Base-by-base conservation (phyloP, 1,284 basidiomycete genomes). In the Polyporus tsugae region DNA sequence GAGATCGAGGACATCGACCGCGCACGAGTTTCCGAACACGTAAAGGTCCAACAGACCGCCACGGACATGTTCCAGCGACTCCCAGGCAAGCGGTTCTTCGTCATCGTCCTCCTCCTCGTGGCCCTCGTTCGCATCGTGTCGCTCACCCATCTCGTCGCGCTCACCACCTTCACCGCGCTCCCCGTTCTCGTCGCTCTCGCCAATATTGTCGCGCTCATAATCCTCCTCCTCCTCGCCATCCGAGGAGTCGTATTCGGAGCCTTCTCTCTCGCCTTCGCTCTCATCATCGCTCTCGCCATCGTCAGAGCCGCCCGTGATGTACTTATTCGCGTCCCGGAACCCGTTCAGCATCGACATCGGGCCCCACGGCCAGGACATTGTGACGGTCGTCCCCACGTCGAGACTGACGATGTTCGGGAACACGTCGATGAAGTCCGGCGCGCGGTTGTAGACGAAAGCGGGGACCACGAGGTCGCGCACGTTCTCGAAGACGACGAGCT, bases 11-110 rank as follows among this genome's bases (percentile, higher is more conserved):
- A 7, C 41, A 13, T n/a, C 6, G 13, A 42, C 39, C 25, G 10
- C n/a, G 55, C 36, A 46, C 9, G 33, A n/a, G 29, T 59, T 44
- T 13, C 63, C 63, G 9, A 44, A 35, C 9, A 36, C 25, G 22
- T 22, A 55, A 6, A 64, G 63, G 33, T 64, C 63, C n/a, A 58
- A 9, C 7, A 64, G 22, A 13, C 62, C 62, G 17, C 62, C 62
- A 1, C 38, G 35, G 19, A 64, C 62, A 25, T 13, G 25, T 22
- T 64, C 33, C 15, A 64, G 62, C n/a, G 29, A 55, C 52, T 29
- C 29, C 52, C 52, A 33, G 17, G 7, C 52, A 35, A 35, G 10
- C 1, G 52, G 15, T 3, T 25, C 15, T 2, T 53, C 22, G 9
- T 22, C 49, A 11, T 29, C 49, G 13, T 55, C 52, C 22, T 55